Base-by-base conservation (phyloP, 352 stramenopile genomes). In the Phytophthora megakarya region DNA sequence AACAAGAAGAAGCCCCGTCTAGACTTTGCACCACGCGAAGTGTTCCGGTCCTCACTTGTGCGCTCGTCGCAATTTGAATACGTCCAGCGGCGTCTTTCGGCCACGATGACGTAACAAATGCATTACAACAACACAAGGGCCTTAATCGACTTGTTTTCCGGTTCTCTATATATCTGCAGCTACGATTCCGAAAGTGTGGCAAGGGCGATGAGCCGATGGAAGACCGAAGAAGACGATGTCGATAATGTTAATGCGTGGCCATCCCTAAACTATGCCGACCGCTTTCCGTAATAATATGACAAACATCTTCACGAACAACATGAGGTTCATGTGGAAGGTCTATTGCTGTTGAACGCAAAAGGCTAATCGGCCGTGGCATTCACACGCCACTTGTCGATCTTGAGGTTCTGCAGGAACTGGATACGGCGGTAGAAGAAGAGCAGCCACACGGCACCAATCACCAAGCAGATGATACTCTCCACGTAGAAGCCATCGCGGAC, bases 331-430 rank as follows among this genome's bases (percentile, higher is more conserved):
- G 21, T 44, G 9, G 33, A 37, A 54, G 25, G 22, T 73, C 65
- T 73, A 72, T 75, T 76, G 23, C 35, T 44, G 59, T 52, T 38
- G 37, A 48, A 40, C 23, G 19, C 25, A 57, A 56, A 37, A 39
- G 13, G 48, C 40, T 77, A 86, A 30, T 84, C 72, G 23, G 70
- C 61, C 13, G 66, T 70, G 26, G 25, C 52, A 52, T 69, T 67
- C 23, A 95, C 76, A 48, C 86, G 86, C 86, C 86, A 95, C 62
- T 89, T 88, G 58, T 90, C 77, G 26, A 93, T 86, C 66, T 87
- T 90, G 45, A 95, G 78, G 43, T 92, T 88, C 66, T 95, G 86
- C 26, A 95, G 68, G 32, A 84, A 70, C 32, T 81, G 70, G 33
- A 93, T 81, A 43, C 78, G 81, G 32, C 72, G 78, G 67, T 86